Base-by-base conservation (phyloP, 139 green algal genomes). In the Volvox reticuliferus region DNA sequence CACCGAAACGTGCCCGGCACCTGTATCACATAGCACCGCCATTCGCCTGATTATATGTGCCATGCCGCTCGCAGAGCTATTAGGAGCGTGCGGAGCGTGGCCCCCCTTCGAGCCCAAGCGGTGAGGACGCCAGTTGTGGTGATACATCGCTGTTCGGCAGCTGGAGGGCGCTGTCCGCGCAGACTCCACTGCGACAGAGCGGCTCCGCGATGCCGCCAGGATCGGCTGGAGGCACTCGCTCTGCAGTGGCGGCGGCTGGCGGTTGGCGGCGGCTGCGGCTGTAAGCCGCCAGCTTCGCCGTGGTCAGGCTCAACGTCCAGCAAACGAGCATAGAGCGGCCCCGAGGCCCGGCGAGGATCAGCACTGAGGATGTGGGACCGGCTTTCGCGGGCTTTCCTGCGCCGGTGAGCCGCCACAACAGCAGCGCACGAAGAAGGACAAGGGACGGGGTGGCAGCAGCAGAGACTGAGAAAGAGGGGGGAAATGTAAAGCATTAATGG, bases 301-400 rank as follows among this genome's bases (percentile, higher is more conserved):
- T 61, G 36, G 67, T 79, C 90, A 2, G 32, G 63, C 24, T 73
- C 90, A 0, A 35, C 87, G 9, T 67, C 55, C 14, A 63, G 77
- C 67, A 84, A 93, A 68, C 67, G 90, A 19, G 90, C 90, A 21
- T 84, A 93, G 85, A 86, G 65, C 32, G 90, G 90, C 1, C n/a
- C n/a, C n/a, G n/a, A n/a, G n/a, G n/a, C n/a, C 90, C 90, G 1
- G 90, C 90, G 3, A 81, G 90, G 13, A 84, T 93, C 16, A 77
- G 77, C 78, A 87, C 76, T 26, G 90, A 92, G 17, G 80, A 36
- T 61, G 79, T 85, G 36, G 37, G 1, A 22, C 24, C 79, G 55
- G 61, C 69, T 30, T 82, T 89, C 28, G 28, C 73, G 16, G 83
- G 83, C 35, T 89, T 81, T 24, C 32, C 44, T 26, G n/a, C 55